Evolutionary conservation across 192 early-diverging fungal genomes (phyloP).

Genomic region (Coemansia aciculifera): DNA sequence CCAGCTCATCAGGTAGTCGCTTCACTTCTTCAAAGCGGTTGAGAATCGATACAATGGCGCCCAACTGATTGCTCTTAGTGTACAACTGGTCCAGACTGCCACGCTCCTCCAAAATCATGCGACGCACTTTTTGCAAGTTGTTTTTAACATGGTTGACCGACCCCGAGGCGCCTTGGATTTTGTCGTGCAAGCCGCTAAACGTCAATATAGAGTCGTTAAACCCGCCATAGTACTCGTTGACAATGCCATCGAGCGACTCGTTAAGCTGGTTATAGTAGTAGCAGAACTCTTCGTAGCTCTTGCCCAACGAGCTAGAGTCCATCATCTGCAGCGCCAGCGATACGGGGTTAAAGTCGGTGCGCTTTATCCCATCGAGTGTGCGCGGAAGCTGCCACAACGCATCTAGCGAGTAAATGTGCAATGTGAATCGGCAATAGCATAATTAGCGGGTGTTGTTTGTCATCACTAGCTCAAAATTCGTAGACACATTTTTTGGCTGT

Average conservation of each 20-base stretch:
- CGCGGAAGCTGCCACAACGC: constrained; percentile 53
- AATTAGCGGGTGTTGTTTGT: not conserved
- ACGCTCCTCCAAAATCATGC: constrained; percentile 63
- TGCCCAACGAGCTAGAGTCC: constrained; percentile 70
- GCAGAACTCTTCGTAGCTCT: constrained; percentile 67
- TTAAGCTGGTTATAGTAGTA: constrained; percentile 61
- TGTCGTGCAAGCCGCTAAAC: constrained; percentile 73
- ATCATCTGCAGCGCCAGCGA: constrained; percentile 69
- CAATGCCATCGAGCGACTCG: constrained; percentile 68
- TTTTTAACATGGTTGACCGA: constrained; percentile 64
- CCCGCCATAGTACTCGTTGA: constrained; percentile 77
- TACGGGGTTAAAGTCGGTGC: constrained; percentile 70
- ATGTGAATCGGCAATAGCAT: not conserved
- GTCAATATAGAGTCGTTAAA: constrained; percentile 82
- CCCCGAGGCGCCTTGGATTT: constrained; percentile 65
- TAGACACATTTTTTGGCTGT: not conserved
- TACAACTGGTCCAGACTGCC: constrained; percentile 70
- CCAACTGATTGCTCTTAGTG: constrained; percentile 72
- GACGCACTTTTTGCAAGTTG: constrained; percentile 64
- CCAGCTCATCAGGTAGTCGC: constrained; percentile 65
- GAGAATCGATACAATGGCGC: constrained; percentile 75
- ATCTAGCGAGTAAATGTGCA: constrained; percentile 25
- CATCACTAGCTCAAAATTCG: not conserved
- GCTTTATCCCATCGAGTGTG: constrained; percentile 44
- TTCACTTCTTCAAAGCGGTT: constrained; percentile 72